Evolutionary conservation across 768 basidiomycete species (phyloP).

Genomic region (Inosperma sp.): DNA sequence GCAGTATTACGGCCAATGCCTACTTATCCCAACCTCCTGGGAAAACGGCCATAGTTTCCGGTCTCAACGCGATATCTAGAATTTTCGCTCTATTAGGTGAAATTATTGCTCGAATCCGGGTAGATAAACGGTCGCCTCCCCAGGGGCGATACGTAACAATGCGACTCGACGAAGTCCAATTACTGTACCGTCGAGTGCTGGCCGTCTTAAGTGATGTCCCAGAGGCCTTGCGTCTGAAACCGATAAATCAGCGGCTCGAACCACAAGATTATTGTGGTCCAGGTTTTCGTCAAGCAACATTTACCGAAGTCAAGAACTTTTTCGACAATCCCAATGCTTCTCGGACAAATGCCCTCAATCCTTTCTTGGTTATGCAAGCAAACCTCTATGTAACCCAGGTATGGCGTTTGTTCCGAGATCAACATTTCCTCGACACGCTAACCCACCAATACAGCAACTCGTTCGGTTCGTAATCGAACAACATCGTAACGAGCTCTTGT

Average conservation of each 20-base stretch:
- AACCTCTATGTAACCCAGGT: slow-evolving; percentile 93
- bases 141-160: slow-evolving; percentile 83
- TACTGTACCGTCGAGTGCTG: slow-evolving; percentile 72
- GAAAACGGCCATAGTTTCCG: slow-evolving; percentile 79
- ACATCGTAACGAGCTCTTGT: slow-evolving; percentile 81
- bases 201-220: slow-evolving; percentile 72
- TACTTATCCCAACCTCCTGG: slow-evolving; percentile 86
- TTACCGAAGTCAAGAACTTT: slow-evolving; percentile 85
- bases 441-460: slow-evolving; percentile 59
- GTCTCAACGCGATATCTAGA: slow-evolving; percentile 81
- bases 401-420: slow-evolving; percentile 16
- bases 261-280: slow-evolving; percentile 62
- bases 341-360: slow-evolving; percentile 79
- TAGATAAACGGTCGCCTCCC: slow-evolving; percentile 82
- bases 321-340: slow-evolving; percentile 90
- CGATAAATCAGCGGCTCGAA: slow-evolving; percentile 42
- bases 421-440: neutral
- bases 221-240: slow-evolving; percentile 67
- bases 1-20: slow-evolving; percentile 76
- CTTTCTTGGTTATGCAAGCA: slow-evolving; percentile 88
- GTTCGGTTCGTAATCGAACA: slow-evolving; percentile 91
- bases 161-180: slow-evolving; percentile 78
- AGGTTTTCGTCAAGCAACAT: slow-evolving; percentile 77
- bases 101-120: slow-evolving; percentile 80
- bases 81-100: slow-evolving; percentile 84